Base-by-base conservation (phyloP, 1,284 basidiomycete genomes). In the Peniophora sp. region DNA sequence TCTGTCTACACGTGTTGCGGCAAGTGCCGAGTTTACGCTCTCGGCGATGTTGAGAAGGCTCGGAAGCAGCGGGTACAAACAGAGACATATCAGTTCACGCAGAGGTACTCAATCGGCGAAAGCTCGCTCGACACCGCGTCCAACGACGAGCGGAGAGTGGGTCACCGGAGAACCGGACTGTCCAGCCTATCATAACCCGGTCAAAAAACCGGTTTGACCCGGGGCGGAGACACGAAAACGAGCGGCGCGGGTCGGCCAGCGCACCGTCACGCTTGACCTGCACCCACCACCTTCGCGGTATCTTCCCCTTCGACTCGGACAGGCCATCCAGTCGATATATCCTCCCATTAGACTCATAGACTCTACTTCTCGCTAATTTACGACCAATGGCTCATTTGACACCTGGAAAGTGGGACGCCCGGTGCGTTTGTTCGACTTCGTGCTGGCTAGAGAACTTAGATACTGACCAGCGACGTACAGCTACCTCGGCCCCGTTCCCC, bases 401-500 rank as follows among this genome's bases (percentile, higher is more conserved):
- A 50, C 68, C 69, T n/a, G 54, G 67, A 35, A 85, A 85, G 70
- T 87, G 84, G 84, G 83, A 87, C 61, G 77, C 82, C 62, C 78
- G 85, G 85, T 85, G 55, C 49, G 67, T 61, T 48, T 50, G 27
- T 45, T 25, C n/a, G 23, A 45, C 44, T 22, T 45, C 9, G 44
- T 10, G 27, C 48, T 49, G 45, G 51, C 48, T 56, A 49, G 52
- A 54, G 55, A 39, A 11, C 39, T 38, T n/a, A 1, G 35, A 35
- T 19, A 20, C 44, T 56, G 38, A 58, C 52, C 36, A 50, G 48
- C n/a, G 39, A 38, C 45, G 17, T 50, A 32, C 55, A 83, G 85
- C 64, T 76, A 77, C 60, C 67, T 78, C 51, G 83, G 85, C 51
- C 83, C 87, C 62, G 77, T 89, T 52, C 83, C 83, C 59, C 86